phyloP scores from a whole-genome alignment of 23 red algal genomes.

The Porphyridium purpureum region DNA sequence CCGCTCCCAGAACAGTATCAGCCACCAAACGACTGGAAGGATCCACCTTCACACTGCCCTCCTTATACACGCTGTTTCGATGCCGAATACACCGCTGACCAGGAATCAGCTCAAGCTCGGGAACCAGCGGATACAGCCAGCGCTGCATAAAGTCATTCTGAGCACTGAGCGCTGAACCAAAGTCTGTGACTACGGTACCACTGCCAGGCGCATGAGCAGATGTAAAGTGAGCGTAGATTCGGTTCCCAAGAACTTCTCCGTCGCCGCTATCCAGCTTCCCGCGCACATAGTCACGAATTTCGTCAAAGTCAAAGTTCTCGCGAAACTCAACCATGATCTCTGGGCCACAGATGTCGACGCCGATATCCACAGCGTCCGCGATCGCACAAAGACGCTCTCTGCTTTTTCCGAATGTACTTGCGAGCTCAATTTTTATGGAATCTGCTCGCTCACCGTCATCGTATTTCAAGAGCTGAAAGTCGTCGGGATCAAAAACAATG shows the following conservation, averaged over 20 bases:
- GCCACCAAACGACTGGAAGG: too few relatives aligned
- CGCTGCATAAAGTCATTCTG: conserved; percentile 7
- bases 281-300: conserved; percentile 47
- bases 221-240: conserved; percentile 28
- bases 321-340: conserved; percentile 67
- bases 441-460: neutral
- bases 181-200: conserved; percentile 7
- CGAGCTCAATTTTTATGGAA: conserved; percentile 18
- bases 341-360: conserved; percentile 55
- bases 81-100: neutral
- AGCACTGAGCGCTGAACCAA: conserved; percentile 3
- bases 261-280: conserved; percentile 57
- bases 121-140: conserved; percentile 7
- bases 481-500: conserved; percentile 22
- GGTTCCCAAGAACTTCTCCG: conserved; percentile 61
- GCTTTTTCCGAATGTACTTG: conserved; percentile 5
- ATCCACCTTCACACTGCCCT: too few relatives aligned
- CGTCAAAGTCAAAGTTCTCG: conserved; percentile 82
- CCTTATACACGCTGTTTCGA: too few relatives aligned
- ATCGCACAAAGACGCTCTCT: conserved; percentile 10
- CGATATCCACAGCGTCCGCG: conserved; percentile 25
- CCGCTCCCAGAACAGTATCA: too few relatives aligned
- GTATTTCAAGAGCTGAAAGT: conserved; percentile 49
- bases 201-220: conserved; percentile 9
- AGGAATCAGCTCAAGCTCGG: neutral